phyloP scores from a whole-genome alignment of 768 basidiomycete genomes.

The Boletus barrowsii region DNA sequence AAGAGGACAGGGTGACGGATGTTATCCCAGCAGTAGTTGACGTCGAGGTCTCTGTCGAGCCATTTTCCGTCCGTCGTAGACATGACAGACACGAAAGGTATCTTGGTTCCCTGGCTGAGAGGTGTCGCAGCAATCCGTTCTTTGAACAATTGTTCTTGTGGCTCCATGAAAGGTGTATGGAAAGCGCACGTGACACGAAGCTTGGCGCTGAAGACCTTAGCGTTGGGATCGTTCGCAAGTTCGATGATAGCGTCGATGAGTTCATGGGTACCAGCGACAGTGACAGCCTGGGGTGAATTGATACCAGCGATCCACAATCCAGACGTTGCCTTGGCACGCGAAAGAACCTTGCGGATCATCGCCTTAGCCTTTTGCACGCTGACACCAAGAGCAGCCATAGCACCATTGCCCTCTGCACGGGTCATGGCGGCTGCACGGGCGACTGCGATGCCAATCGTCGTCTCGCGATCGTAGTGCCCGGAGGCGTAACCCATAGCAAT shows the following conservation, averaged over 20 bases:
- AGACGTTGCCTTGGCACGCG: constrained; percentile 19
- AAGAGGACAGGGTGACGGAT: constrained; percentile 35
- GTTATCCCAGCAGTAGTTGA: constrained; percentile 36
- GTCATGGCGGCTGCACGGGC: constrained; percentile 37
- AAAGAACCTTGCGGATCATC: constrained; percentile 35
- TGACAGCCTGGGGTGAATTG: constrained; percentile 37
- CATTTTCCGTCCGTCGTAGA: constrained; percentile 35
- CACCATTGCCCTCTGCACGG: constrained; percentile 34
- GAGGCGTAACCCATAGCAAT: constrained; percentile 38
- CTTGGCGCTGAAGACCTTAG: constrained; percentile 27
- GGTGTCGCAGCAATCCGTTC: constrained; percentile 17
- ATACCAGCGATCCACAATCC: constrained; percentile 36
- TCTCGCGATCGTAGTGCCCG: constrained; percentile 35
- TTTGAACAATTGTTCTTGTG: constrained; percentile 33
- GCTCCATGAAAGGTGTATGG: constrained; percentile 35
- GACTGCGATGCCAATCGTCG: constrained; percentile 33
- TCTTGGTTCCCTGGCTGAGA: constrained; percentile 17
- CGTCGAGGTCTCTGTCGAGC: constrained; percentile 28
- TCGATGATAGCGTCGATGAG: constrained; percentile 31
- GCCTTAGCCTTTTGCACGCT: constrained; percentile 29
- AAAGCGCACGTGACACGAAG: constrained; percentile 35
- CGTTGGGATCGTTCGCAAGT: constrained; percentile 25
- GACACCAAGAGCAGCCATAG: constrained; percentile 36
- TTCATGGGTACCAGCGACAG: constrained; percentile 31
- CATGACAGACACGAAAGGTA: constrained; percentile 29